Evolutionary conservation across 495 filamentous ascomycete species (phyloP).

Genomic region (Daldinia concentrica): DNA sequence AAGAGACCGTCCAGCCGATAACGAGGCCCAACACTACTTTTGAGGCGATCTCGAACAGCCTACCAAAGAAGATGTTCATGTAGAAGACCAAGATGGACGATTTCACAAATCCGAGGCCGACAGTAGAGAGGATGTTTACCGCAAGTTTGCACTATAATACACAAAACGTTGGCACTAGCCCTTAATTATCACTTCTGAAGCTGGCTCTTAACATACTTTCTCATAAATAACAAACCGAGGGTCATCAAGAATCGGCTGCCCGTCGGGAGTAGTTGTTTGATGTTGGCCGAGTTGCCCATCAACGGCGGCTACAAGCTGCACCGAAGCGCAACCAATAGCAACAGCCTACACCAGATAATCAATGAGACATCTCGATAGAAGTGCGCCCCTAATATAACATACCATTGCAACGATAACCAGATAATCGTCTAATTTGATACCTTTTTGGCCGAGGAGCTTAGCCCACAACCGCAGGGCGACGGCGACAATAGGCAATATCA

Average conservation of each 20-base stretch:
- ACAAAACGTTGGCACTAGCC: slow-evolving; percentile 2
- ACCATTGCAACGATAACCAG: slow-evolving; percentile 12
- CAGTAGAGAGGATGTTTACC: slow-evolving; percentile 61
- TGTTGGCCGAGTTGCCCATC: slow-evolving; percentile 46
- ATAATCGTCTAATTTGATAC: slow-evolving; percentile 12
- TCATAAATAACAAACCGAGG: slow-evolving; percentile 44
- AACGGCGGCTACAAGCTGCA: slow-evolving; percentile 21
- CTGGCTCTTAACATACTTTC: slow-evolving; percentile 24
- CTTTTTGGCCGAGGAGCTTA: slow-evolving; percentile 12
- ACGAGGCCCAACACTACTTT: slow-evolving; percentile 48
- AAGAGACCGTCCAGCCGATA: slow-evolving; percentile 52
- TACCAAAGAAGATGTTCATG: slow-evolving; percentile 45
- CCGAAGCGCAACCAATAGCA: slow-evolving; percentile 7
- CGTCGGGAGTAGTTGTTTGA: slow-evolving; percentile 31
- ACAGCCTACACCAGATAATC: slow-evolving; percentile 5
- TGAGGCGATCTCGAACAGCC: slow-evolving; percentile 16
- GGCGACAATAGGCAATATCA: slow-evolving; percentile 13
- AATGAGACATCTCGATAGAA: not conserved
- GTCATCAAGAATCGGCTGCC: slow-evolving; percentile 41
- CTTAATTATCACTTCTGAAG: not conserved
- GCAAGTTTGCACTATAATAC: slow-evolving; percentile 31
- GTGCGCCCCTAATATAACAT: not conserved
- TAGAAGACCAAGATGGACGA: slow-evolving; percentile 62
- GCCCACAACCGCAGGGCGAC: slow-evolving; percentile 18
- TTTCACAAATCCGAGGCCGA: slow-evolving; percentile 61